phyloP scores from a whole-genome alignment of 1,139 yeast genomes.

The Hemisphaericaspora subhashii region DNA sequence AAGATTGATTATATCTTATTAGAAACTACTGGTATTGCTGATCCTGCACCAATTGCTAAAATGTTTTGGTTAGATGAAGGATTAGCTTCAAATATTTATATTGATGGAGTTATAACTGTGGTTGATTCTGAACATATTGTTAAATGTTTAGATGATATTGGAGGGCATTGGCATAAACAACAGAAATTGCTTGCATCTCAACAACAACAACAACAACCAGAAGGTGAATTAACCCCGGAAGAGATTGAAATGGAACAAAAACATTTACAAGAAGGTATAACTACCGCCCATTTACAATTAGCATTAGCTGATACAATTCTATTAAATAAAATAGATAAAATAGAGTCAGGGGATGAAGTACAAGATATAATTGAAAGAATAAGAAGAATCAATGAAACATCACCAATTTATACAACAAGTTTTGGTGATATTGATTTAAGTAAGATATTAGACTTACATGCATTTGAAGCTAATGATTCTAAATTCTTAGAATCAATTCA shows the following conservation, averaged over 20 bases:
- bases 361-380: conserved; percentile 39
- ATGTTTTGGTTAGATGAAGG: conserved; percentile 99
- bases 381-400: conserved; percentile 60
- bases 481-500: conserved; percentile 28
- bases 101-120: conserved; percentile 94
- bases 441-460: conserved; percentile 72
- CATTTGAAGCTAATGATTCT: conserved; percentile 58
- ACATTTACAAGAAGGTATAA: conserved; percentile 48
- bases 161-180: conserved; percentile 56
- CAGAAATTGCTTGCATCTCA: conserved; percentile 28
- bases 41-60: conserved; percentile 93
- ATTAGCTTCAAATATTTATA: conserved; percentile 74
- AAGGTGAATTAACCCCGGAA: conserved; percentile 23
- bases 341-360: conserved; percentile 20
- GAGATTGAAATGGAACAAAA: conserved; percentile 36
- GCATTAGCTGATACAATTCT: conserved; percentile 85
- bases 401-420: conserved; percentile 65
- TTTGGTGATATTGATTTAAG: conserved; percentile 67
- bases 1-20: conserved; percentile 83
- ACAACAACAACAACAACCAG: conserved; percentile 12
- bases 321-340: conserved; percentile 71
- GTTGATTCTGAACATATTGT: conserved; percentile 74
- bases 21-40: conserved; percentile 98
- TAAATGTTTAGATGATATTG: conserved; percentile 67
- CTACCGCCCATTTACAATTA: conserved; percentile 87